These are phyloP conservation scores for Vigna radiata DNA, from an alignment of 306 rosid species.

Conservation along the genomic window DNA sequence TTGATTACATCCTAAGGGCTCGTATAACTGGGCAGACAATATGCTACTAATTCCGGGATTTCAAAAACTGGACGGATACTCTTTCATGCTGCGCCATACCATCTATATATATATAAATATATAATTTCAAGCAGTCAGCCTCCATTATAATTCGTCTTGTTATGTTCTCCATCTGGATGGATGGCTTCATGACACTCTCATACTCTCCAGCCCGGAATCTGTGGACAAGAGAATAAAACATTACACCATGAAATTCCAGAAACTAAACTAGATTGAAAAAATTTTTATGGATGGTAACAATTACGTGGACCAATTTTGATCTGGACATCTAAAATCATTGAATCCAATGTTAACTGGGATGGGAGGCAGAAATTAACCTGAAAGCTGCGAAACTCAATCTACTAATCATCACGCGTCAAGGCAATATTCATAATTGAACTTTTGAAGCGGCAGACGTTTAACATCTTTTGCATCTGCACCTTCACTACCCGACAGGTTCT, in stretches of 20 bases:
- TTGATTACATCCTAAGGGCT: constrained; percentile 44
- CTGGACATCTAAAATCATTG: not conserved
- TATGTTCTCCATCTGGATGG: constrained; percentile 42
- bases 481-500: constrained; percentile 53
- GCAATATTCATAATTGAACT: constrained; percentile 33
- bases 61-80: constrained; percentile 58
- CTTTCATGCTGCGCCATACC: constrained; percentile 28
- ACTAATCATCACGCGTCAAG: constrained; percentile 44
- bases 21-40: constrained; percentile 43
- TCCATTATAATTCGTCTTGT: constrained; percentile 42
- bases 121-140: constrained; percentile 25
- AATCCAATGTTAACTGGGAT: constrained; percentile 2
- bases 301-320: not conserved
- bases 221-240: not conserved
- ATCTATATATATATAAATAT: constrained; percentile 40
- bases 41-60: constrained; percentile 51
- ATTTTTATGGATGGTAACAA: constrained; percentile 1
- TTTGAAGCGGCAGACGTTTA: constrained; percentile 49
- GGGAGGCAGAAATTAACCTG: constrained; percentile 42
- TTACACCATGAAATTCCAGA: constrained; percentile 1
- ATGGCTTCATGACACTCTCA: constrained; percentile 44
- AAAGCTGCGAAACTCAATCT: constrained; percentile 40
- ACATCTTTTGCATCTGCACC: constrained; percentile 60
- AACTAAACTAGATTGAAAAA: not conserved
- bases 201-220: constrained; percentile 37